Conservation (phyloP, 1,284 basidiomycete genomes). For the Cystobasidiaceae sp. region DNA sequence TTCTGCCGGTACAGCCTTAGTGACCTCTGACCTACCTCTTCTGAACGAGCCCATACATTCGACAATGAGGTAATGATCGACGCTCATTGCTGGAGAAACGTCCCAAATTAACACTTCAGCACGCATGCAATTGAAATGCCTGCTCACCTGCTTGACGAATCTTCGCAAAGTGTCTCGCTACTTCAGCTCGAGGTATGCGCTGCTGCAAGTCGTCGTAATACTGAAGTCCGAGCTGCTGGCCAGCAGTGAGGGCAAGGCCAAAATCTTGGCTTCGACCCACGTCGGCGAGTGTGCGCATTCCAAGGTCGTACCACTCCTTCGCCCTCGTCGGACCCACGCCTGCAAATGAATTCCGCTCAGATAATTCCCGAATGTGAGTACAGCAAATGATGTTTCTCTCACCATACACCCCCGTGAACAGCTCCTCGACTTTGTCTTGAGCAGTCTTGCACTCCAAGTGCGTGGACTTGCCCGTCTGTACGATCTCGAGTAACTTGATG, state of each 20-base stretch:
- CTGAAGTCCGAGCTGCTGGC: constrained; percentile 63
- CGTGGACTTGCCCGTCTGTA: constrained; percentile 60
- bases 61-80: constrained; percentile 67
- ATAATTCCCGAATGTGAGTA: too few species aligned
- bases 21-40: constrained; percentile 46
- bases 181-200: constrained; percentile 79
- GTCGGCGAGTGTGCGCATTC: constrained; percentile 72
- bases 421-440: constrained; percentile 55
- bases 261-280: constrained; percentile 55
- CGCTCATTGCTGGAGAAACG: constrained; percentile 55
- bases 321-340: constrained; percentile 71
- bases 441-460: constrained; percentile 61
- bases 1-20: neutral
- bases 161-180: constrained; percentile 63
- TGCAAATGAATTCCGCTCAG: too few species aligned
- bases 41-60: constrained; percentile 81
- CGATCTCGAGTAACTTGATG: constrained; percentile 69
- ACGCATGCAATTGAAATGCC: constrained; percentile 11
- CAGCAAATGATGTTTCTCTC: too few species aligned
- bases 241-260: constrained; percentile 58
- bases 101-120: neutral
- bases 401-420: constrained; percentile 58
- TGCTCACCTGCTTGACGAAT: constrained; percentile 61
- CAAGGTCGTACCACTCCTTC: constrained; percentile 65
- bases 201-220: constrained; percentile 73